A percentile compares a stretch with the other conserved stretches of the same genome.
Evolutionary conservation across 2,329 filamentous ascomycete species (phyloP).

Genomic region (Xylariaceae sp.): DNA sequence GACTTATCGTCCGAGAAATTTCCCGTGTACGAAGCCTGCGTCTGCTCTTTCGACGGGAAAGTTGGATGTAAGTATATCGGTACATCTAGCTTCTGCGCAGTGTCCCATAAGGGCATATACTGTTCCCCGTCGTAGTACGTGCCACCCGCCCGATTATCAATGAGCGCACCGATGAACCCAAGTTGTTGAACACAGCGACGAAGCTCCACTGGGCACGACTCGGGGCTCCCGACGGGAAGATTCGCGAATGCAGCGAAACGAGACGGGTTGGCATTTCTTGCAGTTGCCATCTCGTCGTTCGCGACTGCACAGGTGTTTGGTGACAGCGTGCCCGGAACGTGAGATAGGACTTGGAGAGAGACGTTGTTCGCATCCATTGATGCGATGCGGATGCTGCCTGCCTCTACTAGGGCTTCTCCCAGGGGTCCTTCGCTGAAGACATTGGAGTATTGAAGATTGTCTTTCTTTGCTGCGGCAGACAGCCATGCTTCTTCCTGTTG

Average conservation of each 20-base stretch:
- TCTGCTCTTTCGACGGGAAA: constrained; percentile 29
- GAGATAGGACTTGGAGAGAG: constrained; percentile 27
- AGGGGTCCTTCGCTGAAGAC: background rate
- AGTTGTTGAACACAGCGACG: constrained; percentile 28
- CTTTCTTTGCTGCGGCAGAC: too few species aligned
- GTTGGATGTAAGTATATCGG: constrained; percentile 52
- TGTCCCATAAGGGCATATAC: constrained; percentile 31
- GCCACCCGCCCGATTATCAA: constrained; percentile 28
- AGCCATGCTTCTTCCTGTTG: too few species aligned
- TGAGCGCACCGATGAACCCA: constrained; percentile 33
- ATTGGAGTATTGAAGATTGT: too few species aligned
- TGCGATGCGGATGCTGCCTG: constrained; percentile 7
- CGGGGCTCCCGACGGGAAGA: constrained; percentile 31
- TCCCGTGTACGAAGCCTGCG: constrained; percentile 10
- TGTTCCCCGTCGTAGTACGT: constrained; percentile 31
- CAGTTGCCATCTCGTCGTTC: constrained; percentile 27
- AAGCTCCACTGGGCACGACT: constrained; percentile 30
- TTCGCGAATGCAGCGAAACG: constrained; percentile 31
- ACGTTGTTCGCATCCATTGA: constrained; percentile 26
- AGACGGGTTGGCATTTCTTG: constrained; percentile 22
- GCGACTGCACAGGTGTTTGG: constrained; percentile 18
- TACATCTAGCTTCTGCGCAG: constrained; percentile 44
- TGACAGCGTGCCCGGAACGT: constrained; percentile 19
- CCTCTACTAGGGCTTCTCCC: constrained; percentile 4
- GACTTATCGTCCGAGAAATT: constrained; percentile 32